Percentiles rank a stretch among this genome's conserved stretches.
Evolutionary conservation across 106 monocot species (phyloP).

Genomic region (Acorus gramineus): DNA sequence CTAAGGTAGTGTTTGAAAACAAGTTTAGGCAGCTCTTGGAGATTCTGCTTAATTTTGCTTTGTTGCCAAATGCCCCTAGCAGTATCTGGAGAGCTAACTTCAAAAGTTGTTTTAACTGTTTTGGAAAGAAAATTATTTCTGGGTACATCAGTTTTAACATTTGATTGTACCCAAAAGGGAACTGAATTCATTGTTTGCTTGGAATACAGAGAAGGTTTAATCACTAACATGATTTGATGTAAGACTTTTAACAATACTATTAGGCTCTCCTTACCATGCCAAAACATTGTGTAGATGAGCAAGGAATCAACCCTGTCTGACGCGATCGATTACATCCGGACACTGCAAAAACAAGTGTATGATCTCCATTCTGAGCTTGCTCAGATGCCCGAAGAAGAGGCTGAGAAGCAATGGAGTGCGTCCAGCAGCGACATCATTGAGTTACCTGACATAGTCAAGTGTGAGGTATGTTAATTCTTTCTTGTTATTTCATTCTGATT

Average conservation of each 20-base stretch:
- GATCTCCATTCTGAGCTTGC: slow-evolving; percentile 50
- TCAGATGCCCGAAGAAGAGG: slow-evolving; percentile 8
- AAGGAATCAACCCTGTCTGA: slow-evolving; percentile 79
- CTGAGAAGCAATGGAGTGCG: slow-evolving; percentile 27
- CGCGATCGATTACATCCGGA: slow-evolving; percentile 61
- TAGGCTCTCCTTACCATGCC: too few relatives aligned
- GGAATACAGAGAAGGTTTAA: neutral
- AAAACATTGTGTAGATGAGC: slow-evolving; percentile 67
- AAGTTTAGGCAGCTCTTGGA: too few relatives aligned
- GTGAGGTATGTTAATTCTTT: slow-evolving; percentile 18
- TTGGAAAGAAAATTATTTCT: too few relatives aligned
- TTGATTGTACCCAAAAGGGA: too few relatives aligned
- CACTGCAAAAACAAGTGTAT: slow-evolving; percentile 35
- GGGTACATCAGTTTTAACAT: too few relatives aligned
- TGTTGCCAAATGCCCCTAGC: too few relatives aligned
- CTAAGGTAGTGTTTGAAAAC: too few relatives aligned
- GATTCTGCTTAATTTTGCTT: too few relatives aligned
- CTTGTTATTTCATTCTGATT: neutral
- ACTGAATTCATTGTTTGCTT: too few relatives aligned
- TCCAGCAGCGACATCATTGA: slow-evolving; percentile 13
- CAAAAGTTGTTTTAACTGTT: too few relatives aligned
- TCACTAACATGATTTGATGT: neutral
- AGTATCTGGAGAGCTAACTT: too few relatives aligned
- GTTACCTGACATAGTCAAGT: slow-evolving; percentile 5
- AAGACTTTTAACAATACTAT: too few relatives aligned